phyloP scores from a whole-genome alignment of 345 rosid species.

The Gossypium mustelinum region DNA sequence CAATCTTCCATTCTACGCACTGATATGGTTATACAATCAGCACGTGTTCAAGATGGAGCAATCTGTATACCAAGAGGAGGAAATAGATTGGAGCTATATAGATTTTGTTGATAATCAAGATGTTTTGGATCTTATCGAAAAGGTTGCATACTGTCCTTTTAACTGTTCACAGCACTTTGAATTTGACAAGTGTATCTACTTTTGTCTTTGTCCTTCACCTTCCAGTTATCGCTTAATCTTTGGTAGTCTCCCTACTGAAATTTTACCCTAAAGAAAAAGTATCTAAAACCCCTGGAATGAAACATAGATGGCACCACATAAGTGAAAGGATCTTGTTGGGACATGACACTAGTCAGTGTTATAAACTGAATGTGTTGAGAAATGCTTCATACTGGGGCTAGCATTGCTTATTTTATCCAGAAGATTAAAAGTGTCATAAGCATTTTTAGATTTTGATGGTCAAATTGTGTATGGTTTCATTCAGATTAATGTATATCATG shows the following conservation, averaged over 20 bases:
- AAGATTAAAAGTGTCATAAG: not conserved
- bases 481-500: not conserved
- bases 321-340: not conserved
- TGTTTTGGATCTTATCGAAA: conserved; percentile 82
- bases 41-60: conserved; percentile 93
- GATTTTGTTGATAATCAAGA: conserved; percentile 89
- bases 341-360: not conserved
- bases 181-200: conserved; percentile 6
- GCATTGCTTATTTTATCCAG: not conserved
- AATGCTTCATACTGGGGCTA: not conserved
- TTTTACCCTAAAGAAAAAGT: not conserved
- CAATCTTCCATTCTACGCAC: conserved; percentile 25
- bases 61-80: conserved; percentile 64
- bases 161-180: conserved; percentile 5
- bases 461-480: not conserved
- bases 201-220: not conserved
- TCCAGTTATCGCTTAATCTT: conserved; percentile 11
- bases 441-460: not conserved
- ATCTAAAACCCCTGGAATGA: not conserved
- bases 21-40: conserved; percentile 40
- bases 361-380: not conserved
- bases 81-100: conserved; percentile 83
- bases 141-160: conserved; percentile 41
- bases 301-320: not conserved
- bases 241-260: not conserved